phyloP scores from a whole-genome alignment of 163 green algal species.

The Coccomyxa subellipsoidea region DNA sequence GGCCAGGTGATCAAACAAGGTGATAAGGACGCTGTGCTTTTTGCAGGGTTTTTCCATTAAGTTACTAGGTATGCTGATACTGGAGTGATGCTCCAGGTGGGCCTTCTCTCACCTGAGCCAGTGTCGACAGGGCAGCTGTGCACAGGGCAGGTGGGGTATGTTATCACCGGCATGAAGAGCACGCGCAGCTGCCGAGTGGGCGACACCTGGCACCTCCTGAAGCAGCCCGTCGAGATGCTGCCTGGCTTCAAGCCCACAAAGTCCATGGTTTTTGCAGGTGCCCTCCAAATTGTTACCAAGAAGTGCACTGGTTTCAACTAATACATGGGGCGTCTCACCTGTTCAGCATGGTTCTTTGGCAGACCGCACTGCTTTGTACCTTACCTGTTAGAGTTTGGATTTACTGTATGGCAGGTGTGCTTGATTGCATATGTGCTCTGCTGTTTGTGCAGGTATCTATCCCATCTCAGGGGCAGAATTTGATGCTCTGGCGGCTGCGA shows the following conservation, averaged over 20 bases:
- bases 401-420: neutral
- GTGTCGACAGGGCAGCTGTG: slow-evolving; percentile 48
- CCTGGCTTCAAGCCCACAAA: slow-evolving; percentile 84
- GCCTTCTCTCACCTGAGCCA: slow-evolving; percentile 71
- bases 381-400: no score
- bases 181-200: slow-evolving; percentile 73
- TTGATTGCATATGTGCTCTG: neutral
- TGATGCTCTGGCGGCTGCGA: slow-evolving; percentile 64
- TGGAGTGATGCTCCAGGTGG: slow-evolving; percentile 30
- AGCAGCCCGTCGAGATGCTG: slow-evolving; percentile 45
- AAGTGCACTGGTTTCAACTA: neutral
- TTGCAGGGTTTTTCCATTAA: no score
- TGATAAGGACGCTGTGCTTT: no score
- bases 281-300: neutral
- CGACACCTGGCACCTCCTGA: slow-evolving; percentile 72
- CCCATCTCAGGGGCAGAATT: slow-evolving; percentile 54
- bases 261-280: slow-evolving; percentile 82
- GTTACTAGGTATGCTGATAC: neutral
- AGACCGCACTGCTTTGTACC: no score
- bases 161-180: slow-evolving; percentile 85
- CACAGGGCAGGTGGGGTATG: slow-evolving; percentile 90
- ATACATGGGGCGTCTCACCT: no score
- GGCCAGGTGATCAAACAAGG: no score
- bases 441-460: slow-evolving; percentile 41
- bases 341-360: no score